Evolutionary conservation across 257 asterid genomes (phyloP).

Genomic region (Plantago ovata): DNA sequence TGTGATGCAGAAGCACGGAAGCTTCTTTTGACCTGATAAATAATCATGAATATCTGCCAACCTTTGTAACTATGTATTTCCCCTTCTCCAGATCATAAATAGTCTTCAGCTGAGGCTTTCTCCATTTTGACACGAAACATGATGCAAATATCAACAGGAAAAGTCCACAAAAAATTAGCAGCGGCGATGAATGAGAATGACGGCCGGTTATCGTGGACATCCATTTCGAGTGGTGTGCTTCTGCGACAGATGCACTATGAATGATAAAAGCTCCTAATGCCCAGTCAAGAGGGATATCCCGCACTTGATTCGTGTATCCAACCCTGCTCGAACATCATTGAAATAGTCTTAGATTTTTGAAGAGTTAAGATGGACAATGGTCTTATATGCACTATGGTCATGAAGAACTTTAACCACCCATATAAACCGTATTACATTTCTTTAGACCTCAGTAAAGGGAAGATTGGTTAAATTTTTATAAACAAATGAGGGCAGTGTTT

Average conservation of each 20-base stretch:
- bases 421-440: not conserved
- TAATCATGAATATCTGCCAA: conserved; percentile 56
- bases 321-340: conserved; percentile 36
- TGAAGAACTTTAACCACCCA: not conserved
- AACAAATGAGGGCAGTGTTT: too few species aligned
- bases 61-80: conserved; percentile 77
- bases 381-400: not conserved
- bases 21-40: conserved; percentile 9
- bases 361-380: not conserved
- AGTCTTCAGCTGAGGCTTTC: conserved; percentile 82
- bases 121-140: conserved; percentile 54
- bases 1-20: conserved; percentile 17
- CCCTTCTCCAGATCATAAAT: conserved; percentile 95
- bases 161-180: conserved; percentile 41
- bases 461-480: too few species aligned
- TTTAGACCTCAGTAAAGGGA: too few species aligned
- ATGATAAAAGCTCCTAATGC: conserved; percentile 91
- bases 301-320: conserved; percentile 70
- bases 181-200: conserved; percentile 38
- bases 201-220: conserved; percentile 30
- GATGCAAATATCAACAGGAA: conserved; percentile 35
- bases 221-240: conserved; percentile 39
- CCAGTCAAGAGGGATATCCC: conserved; percentile 84
- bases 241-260: conserved; percentile 41
- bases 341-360: not conserved